Base-by-base conservation (phyloP, 345 rosid genomes). In the Salix purpurea region DNA sequence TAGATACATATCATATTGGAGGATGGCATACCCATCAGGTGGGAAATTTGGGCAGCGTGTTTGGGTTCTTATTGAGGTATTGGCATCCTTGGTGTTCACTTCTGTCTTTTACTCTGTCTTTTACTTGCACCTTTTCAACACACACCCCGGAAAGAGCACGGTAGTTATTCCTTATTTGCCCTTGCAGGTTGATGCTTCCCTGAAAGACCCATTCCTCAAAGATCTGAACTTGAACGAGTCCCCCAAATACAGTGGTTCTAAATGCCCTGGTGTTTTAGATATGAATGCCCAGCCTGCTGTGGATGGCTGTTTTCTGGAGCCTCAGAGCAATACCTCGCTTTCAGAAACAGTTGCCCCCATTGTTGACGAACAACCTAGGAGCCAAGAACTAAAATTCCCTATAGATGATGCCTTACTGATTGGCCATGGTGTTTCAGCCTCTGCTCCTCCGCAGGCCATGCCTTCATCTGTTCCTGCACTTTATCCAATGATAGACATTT, bases 31-130 rank as follows among this genome's bases (percentile, higher is more conserved):
- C 58, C 85, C 91, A 46, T 81, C 86, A 46, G 95, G 95, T 50
- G 84, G 78, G 19, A 90, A 85, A 80, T 96, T 96, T 71, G 99
- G 98, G 69, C 99, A 96, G 71, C 97, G 94, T 67, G 88, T 96
- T 75, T 94, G 98, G 99, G 98, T 92, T 84, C 87, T 88, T 65
- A 89, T 96, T 54, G 89, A 88, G 88, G 99, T 96, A 80, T 26
- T 66, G 65, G 36, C 23, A 30, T 68, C 42, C 34, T 26, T 4
- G 32, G 14, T 58, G 16, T 9, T 12, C 62, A 3, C 40, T 67
- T 21, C 70, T 6, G 24, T 16, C 39, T 32, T 32, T 15, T 18
- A 65, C 14, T 21, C 70, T 6, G 24, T 16, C 39, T 32, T 32
- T 15, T 18, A 65, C 14, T 3, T 4, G 10, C 2, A 8, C 64